Conservation (phyloP, 495 filamentous ascomycete species). For the Barbatosphaeria neglecta region DNA sequence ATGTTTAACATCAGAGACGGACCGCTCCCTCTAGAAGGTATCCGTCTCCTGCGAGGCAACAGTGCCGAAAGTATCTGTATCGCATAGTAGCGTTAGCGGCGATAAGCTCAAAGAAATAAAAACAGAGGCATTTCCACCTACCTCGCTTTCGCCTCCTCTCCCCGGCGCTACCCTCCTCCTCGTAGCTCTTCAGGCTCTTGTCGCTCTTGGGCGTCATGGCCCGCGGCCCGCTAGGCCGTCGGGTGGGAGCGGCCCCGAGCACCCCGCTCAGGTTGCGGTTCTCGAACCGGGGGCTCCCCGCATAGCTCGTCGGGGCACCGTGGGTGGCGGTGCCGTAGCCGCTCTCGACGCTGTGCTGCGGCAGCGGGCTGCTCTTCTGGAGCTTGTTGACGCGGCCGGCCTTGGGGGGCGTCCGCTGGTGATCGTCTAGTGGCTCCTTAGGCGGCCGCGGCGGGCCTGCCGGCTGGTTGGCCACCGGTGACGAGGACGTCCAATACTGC, state of each 20-base stretch:
- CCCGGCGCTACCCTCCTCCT: constrained; percentile 26
- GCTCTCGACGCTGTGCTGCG: constrained; percentile 36
- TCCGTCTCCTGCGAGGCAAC: constrained; percentile 39
- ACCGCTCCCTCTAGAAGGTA: constrained; percentile 33
- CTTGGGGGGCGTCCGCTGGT: constrained; percentile 16
- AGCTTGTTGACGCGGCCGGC: constrained; percentile 29
- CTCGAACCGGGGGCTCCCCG: constrained; percentile 29
- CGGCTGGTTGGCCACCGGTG: constrained; percentile 17
- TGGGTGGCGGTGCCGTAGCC: constrained; percentile 37
- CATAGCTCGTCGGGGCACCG: constrained; percentile 19
- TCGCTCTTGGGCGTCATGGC: constrained; percentile 37
- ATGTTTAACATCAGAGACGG: neutral
- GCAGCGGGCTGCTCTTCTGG: constrained; percentile 29
- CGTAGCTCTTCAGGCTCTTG: constrained; percentile 8
- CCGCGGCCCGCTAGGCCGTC: constrained; percentile 38
- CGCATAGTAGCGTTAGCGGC: constrained; percentile 1
- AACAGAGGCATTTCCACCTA: constrained; percentile 14
- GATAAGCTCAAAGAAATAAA: too few relatives aligned
- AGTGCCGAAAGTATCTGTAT: constrained; percentile 42
- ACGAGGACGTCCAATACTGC: constrained; percentile 28
- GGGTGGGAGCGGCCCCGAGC: constrained; percentile 26
- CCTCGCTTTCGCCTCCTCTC: constrained; percentile 39
- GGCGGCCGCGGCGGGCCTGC: constrained; percentile 36
- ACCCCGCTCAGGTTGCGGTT: constrained; percentile 36
- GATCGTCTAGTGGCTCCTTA: constrained; percentile 35